Evolutionary conservation across 192 early-diverging fungal species (phyloP).

Genomic region (Powellomyces hirtus): DNA sequence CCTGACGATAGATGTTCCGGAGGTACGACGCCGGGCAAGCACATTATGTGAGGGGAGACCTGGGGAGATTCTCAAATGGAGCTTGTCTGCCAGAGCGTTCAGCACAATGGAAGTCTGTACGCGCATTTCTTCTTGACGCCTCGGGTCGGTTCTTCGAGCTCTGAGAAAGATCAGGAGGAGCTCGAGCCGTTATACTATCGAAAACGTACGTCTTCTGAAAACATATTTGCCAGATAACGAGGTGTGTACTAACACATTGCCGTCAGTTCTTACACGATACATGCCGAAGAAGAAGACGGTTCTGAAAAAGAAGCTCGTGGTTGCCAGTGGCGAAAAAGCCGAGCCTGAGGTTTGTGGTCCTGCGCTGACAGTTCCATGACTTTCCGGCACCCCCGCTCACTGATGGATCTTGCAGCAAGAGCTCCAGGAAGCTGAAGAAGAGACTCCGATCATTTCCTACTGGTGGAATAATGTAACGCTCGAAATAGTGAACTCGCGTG

Average conservation of each 20-base stretch:
- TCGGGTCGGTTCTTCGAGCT: not conserved
- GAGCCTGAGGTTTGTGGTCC: too few relatives aligned
- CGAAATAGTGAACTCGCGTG: constrained; percentile 50
- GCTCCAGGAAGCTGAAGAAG: not conserved
- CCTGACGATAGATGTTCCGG: constrained; percentile 23
- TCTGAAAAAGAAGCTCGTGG: constrained; percentile 43
- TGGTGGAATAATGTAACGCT: constrained; percentile 80
- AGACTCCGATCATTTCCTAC: constrained; percentile 58
- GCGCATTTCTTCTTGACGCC: constrained; percentile 46
- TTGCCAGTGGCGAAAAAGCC: not conserved
- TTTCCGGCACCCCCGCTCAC: too few relatives aligned
- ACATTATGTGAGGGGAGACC: too few relatives aligned
- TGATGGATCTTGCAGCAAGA: not conserved
- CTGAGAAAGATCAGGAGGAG: not conserved
- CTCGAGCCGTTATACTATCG: constrained; percentile 26
- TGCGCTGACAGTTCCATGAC: too few relatives aligned
- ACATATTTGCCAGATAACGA: too few relatives aligned
- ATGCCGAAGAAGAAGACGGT: constrained; percentile 42
- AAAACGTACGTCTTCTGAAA: constrained; percentile 25
- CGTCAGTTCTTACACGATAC: constrained; percentile 40
- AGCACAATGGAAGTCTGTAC: constrained; percentile 50
- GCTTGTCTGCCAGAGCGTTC: constrained; percentile 25
- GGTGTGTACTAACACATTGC: too few relatives aligned
- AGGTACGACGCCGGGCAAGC: too few relatives aligned
- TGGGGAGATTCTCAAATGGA: too few relatives aligned